Evolutionary conservation across 2,329 filamentous ascomycete genomes (phyloP), one percentile per base, ranked within the genome.

Genomic region (Phoma sp.): DNA sequence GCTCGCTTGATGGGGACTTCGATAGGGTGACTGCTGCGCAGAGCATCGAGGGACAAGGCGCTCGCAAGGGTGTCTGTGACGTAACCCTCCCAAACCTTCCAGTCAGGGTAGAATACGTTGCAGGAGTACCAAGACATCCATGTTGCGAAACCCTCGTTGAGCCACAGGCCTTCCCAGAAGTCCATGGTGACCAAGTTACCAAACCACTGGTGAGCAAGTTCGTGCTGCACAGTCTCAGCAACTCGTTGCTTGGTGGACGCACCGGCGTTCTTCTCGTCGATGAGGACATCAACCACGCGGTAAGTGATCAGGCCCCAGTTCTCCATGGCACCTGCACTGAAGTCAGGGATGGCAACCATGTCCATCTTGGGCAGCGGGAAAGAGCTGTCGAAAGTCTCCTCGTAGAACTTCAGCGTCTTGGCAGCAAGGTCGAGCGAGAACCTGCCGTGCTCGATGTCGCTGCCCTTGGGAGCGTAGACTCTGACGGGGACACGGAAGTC

Each of bases 281-380:
- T 86, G 54, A 98, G 84, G 39, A 98, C 77, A 71, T 96, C 92
- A 28, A 97, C 93, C 18, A 96, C 90, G 61, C 93, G 89, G 79
- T 97, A 98, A 6, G 93, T 98, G 64, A 98, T 87, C 46, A 98
- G 81, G 72, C 93, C 93, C 93, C 93, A 98, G 76, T 98, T 98
- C 82, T 98, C 93, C 93, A 98, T 97, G 55, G 93, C 93, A 59
- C 93, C 93, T 42, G 92, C 92, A 43, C 92, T 92, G 74, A 98
- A 98, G 74, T 98, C 93, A 14, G 93, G 93, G 70, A 98, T 93
- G 37, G 93, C 93, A 65, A 96, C 88, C 89, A 96, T 95, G 76
- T 96, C 92, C 90, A 96, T 95, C 83, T 96, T 96, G 46, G 92
- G 92, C 34, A 96, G 80, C 6, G 92, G 92, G 72, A 95, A 97